A percentile compares a stretch with the other conserved stretches of the same genome.
Conservation (phyloP, 805 yeast genomes). For the Candida coquimbonensis region DNA sequence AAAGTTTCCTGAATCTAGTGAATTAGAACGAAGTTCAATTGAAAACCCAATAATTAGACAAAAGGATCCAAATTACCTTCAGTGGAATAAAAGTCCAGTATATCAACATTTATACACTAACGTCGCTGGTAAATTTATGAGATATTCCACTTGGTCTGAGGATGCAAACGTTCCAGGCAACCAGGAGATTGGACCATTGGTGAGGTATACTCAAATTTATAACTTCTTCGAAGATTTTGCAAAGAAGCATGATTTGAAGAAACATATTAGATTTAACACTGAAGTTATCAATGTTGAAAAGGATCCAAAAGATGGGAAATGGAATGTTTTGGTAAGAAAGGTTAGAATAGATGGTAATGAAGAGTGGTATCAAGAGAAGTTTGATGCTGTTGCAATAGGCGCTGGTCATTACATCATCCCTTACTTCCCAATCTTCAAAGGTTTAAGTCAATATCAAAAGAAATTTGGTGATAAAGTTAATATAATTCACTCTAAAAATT, state of each 20-base stretch:
- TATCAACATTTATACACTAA: slow-evolving; percentile 32
- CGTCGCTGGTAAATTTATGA: slow-evolving; percentile 22
- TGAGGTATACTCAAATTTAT: slow-evolving; percentile 25
- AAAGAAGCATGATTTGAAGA: slow-evolving; percentile 21
- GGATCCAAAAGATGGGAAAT: slow-evolving; percentile 16
- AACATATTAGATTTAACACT: slow-evolving; percentile 32
- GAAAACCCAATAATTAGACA: slow-evolving; percentile 8
- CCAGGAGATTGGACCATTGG: slow-evolving; percentile 4
- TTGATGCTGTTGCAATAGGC: slow-evolving; percentile 53
- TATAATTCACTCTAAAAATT: slow-evolving; percentile 46
- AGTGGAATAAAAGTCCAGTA: slow-evolving; percentile 31
- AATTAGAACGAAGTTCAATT: slow-evolving; percentile 6
- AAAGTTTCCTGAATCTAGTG: not conserved
- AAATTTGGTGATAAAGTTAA: slow-evolving; percentile 33
- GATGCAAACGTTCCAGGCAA: slow-evolving; percentile 4
- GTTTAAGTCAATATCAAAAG: slow-evolving; percentile 36
- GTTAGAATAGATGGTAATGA: slow-evolving; percentile 20
- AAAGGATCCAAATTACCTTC: slow-evolving; percentile 20
- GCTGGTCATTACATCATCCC: slow-evolving; percentile 56
- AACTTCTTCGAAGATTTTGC: slow-evolving; percentile 25
- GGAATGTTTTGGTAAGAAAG: slow-evolving; percentile 29
- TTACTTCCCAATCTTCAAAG: slow-evolving; percentile 41
- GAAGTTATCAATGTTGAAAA: slow-evolving; percentile 33
- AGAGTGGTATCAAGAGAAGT: slow-evolving; percentile 38
- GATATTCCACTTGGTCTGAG: slow-evolving; percentile 27